Evolutionary conservation across 441 rosid genomes (phyloP).

Genomic region (Arabidopsis hybrid): DNA sequence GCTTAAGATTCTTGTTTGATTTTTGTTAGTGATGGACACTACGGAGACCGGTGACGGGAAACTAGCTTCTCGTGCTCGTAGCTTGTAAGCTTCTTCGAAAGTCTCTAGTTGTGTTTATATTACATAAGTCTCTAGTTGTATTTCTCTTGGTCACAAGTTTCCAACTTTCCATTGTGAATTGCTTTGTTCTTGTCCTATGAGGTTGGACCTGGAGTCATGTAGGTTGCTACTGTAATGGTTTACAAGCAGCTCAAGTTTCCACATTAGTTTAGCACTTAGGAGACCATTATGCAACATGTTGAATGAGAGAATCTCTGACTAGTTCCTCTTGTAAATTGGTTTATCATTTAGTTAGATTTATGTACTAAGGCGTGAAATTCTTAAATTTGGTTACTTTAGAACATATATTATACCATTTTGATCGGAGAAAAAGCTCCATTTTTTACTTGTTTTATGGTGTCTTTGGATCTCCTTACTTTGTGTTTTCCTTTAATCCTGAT

Average conservation of each 20-base stretch:
- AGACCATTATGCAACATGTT: not conserved
- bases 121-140: too few relatives aligned
- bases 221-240: not conserved
- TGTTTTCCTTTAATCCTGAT: not conserved
- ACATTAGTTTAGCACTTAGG: not conserved
- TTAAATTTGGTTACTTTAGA: not conserved
- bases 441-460: not conserved
- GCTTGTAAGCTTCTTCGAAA: conserved; percentile 46
- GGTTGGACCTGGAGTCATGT: not conserved
- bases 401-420: not conserved
- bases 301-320: not conserved
- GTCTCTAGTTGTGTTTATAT: not conserved
- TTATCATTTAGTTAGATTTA: not conserved
- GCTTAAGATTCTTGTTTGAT: not conserved
- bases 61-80: conserved; percentile 45
- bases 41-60: conserved; percentile 62
- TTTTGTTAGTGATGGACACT: conserved; percentile 73
- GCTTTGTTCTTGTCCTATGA: not conserved
- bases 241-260: not conserved
- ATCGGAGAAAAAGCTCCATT: not conserved
- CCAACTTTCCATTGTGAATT: not conserved
- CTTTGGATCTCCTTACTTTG: not conserved
- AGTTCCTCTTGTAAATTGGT: not conserved
- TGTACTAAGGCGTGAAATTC: not conserved
- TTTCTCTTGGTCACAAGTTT: not conserved